Base-by-base conservation (phyloP, 2,329 filamentous ascomycete species). In the Tolypocladium endophyticum region DNA sequence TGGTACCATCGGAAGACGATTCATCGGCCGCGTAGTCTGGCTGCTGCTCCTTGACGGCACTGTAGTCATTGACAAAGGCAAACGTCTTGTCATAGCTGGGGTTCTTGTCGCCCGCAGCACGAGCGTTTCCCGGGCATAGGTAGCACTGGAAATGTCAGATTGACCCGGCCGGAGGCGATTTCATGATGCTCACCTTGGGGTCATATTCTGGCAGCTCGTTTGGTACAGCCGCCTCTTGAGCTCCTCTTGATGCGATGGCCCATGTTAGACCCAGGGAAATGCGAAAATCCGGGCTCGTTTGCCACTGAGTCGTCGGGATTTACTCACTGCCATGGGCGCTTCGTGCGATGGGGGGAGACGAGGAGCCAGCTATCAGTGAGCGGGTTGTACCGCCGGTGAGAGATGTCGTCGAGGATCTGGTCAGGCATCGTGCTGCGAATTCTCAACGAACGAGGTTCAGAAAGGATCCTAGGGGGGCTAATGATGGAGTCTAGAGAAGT, bases 41-140 rank as follows among this genome's bases (percentile, higher is more conserved):
- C 74, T 99, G 94, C 63, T 89, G 81, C 75, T 97, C 92, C 76
- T 96, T 97, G 57, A 99, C 93, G 2, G 94, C 94, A 69, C 91
- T 95, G 75, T 94, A 99, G 73, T 99, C 94, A 69, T 99, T 99
- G 66, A 97, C 89, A 70, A 99, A 99, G 45, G 93, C 88, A 71
- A 95, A 97, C 0, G 92, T 96, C 68, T 85, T 85, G 58, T 89
- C 81, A 71, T 97, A 99, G 58, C 89, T 80, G 1, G 94, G 93
- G 69, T 99, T 99, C 61, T 74, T 72, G 69, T 94, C 91, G 59
- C 94, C 94, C 67, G 91, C 86, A 4, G 94, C 94, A 60, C 94
- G 87, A 65, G 88, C 81, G 72, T 99, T 99, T 43, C 92, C 86
- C 1, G 94, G 94, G 70, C 94, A 99, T 12, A 99, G 82, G 73